phyloP scores from a whole-genome alignment of 2,329 filamentous ascomycete species.

The Emmonsia crescens region DNA sequence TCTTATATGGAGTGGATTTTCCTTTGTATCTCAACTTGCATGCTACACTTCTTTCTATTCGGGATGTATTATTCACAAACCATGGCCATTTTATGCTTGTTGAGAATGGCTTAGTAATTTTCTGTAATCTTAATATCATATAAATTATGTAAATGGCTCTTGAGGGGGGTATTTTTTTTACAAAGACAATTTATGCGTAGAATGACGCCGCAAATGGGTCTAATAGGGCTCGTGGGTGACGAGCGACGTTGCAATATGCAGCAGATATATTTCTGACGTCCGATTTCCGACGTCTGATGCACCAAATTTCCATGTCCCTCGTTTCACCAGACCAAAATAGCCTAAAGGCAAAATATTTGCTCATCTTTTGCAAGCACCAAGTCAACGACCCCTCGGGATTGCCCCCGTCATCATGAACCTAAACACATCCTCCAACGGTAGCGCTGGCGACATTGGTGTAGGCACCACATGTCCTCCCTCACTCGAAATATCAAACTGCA shows the following conservation, averaged over 20 bases:
- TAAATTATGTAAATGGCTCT: background rate
- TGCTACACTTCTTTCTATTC: background rate
- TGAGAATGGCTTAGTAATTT: background rate
- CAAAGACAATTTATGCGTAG: background rate
- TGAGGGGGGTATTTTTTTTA: background rate
- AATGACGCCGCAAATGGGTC: background rate
- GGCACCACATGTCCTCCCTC: constrained; percentile 17
- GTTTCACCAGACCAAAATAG: background rate
- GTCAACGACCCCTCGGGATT: constrained; percentile 19
- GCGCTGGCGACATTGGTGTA: constrained; percentile 18
- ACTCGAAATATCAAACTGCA: constrained; percentile 27
- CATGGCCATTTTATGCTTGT: background rate
- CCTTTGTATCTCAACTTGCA: background rate
- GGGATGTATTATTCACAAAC: background rate
- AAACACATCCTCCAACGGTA: constrained; percentile 39
- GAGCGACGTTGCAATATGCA: background rate
- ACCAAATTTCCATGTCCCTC: background rate
- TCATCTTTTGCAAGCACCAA: background rate
- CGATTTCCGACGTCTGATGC: background rate
- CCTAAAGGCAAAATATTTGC: background rate
- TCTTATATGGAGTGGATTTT: background rate
- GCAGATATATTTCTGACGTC: background rate
- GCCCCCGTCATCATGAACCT: constrained; percentile 42
- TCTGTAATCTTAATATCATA: background rate
- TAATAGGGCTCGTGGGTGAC: background rate